These are phyloP conservation scores for Olyra latifolia DNA, from an alignment of 176 grass and related monocot genomes.

Conservation along the genomic window DNA sequence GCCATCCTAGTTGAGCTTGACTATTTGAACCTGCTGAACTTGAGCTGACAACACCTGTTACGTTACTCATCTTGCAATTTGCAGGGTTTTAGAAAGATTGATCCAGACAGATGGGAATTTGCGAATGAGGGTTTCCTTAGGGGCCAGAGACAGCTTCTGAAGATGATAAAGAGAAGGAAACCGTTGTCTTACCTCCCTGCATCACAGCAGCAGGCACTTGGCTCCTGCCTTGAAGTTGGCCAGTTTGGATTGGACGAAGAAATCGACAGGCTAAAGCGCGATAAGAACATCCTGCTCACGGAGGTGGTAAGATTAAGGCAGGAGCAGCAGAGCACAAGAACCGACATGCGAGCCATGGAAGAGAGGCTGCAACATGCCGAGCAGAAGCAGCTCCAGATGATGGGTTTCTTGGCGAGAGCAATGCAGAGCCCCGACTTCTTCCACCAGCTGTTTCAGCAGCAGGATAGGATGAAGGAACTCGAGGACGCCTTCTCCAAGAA, in stretches of 20 bases:
- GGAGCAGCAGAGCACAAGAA: constrained; percentile 53
- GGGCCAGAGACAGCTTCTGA: constrained; percentile 63
- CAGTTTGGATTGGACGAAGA: constrained; percentile 63
- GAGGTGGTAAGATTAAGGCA: constrained; percentile 81
- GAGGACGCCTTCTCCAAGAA: constrained; percentile 59
- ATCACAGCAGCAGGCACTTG: constrained; percentile 24
- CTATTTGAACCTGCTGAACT: neutral
- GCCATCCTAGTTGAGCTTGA: neutral
- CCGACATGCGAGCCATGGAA: constrained; percentile 63
- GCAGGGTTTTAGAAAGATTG: constrained; percentile 90
- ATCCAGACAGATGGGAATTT: constrained; percentile 88
- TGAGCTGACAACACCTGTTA: neutral
- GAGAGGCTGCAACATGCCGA: constrained; percentile 49
- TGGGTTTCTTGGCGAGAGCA: constrained; percentile 74
- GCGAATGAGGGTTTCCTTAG: constrained; percentile 73
- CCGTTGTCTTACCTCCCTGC: constrained; percentile 16
- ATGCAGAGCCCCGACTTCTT: constrained; percentile 73
- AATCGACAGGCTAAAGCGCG: constrained; percentile 53
- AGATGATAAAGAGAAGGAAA: constrained; percentile 67
- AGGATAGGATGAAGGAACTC: constrained; percentile 49
- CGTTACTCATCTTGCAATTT: constrained; percentile 10
- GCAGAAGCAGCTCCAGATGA: constrained; percentile 67
- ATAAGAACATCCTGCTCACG: constrained; percentile 63
- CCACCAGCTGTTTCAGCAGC: constrained; percentile 57
- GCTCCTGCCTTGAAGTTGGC: constrained; percentile 53